A percentile compares a stretch with the other conserved stretches of the same genome.
Evolutionary conservation across 2,329 filamentous ascomycete genomes (phyloP).

Genomic region (Lachnellula hyalina): DNA sequence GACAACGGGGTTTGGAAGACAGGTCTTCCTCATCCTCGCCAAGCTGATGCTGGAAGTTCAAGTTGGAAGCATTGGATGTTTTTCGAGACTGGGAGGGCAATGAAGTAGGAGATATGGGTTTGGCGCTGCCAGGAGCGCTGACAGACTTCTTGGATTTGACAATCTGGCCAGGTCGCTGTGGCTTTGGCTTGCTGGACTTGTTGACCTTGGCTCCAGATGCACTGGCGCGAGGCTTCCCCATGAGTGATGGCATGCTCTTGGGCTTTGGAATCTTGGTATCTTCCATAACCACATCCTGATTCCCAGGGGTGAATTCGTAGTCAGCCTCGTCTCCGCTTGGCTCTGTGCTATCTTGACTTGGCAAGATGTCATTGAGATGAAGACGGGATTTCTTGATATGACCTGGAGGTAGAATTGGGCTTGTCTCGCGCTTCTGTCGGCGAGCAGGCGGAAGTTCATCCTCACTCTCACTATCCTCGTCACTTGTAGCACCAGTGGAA

Average conservation of each 20-base stretch:
- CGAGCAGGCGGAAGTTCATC: constrained; percentile 54
- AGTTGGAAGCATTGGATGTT: constrained; percentile 62
- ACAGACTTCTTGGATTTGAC: constrained; percentile 48
- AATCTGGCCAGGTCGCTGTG: constrained; percentile 24
- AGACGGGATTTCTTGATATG: constrained; percentile 41
- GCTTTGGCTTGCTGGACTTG: constrained; percentile 42
- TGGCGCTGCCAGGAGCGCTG: constrained; percentile 32
- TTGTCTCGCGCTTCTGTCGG: constrained; percentile 51
- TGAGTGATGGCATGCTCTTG: constrained; percentile 32
- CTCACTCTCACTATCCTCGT: constrained; percentile 65
- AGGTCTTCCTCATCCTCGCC: constrained; percentile 78
- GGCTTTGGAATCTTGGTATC: constrained; percentile 37
- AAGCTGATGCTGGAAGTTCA: constrained; percentile 57
- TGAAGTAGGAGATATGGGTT: constrained; percentile 59
- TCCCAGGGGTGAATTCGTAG: constrained; percentile 36
- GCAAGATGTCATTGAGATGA: constrained; percentile 46
- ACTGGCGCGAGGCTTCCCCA: constrained; percentile 36
- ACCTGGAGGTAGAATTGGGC: constrained; percentile 44
- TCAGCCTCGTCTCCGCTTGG: constrained; percentile 59
- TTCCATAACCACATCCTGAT: constrained; percentile 22
- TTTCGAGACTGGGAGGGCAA: constrained; percentile 69
- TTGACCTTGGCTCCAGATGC: constrained; percentile 37
- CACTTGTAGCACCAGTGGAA: constrained; percentile 78
- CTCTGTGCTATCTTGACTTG: constrained; percentile 52
- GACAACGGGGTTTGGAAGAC: constrained; percentile 93